Percentiles rank a stretch among this genome's conserved stretches.
These are phyloP conservation scores for Trichothecium roseum DNA, from an alignment of 2,329 filamentous ascomycete species.

Conservation along the genomic window DNA sequence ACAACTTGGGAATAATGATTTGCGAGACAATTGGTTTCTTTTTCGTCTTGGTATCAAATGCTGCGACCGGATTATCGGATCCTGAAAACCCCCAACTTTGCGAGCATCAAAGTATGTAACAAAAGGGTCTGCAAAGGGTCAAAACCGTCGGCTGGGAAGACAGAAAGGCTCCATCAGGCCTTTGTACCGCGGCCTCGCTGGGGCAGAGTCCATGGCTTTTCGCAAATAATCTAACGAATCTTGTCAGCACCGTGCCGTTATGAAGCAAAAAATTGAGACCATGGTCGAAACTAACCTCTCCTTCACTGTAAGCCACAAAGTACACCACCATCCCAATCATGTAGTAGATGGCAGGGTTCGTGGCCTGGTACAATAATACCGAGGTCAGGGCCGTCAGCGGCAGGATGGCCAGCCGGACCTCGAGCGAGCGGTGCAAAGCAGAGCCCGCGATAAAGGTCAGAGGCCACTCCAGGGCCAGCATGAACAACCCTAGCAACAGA, in stretches of 20 bases:
- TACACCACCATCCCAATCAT: constrained; percentile 76
- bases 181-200: not conserved
- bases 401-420: constrained; percentile 71
- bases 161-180: no score
- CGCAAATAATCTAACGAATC: constrained; percentile 49
- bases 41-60: no score
- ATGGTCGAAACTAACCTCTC: constrained; percentile 78
- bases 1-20: no score
- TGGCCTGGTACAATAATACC: constrained; percentile 79
- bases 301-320: constrained; percentile 95
- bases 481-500: constrained; percentile 65
- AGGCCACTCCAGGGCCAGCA: constrained; percentile 87
- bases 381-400: constrained; percentile 68
- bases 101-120: no score
- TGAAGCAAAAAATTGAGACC: no score
- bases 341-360: constrained; percentile 88
- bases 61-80: no score
- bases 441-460: constrained; percentile 67
- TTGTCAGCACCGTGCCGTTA: no score
- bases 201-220: constrained; percentile 60
- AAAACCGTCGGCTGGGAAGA: no score
- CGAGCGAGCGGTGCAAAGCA: constrained; percentile 74
- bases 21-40: no score
- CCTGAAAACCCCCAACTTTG: no score
- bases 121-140: no score